phyloP scores from a whole-genome alignment of 2,329 filamentous ascomycete genomes.

The Diaporthe vexans region DNA sequence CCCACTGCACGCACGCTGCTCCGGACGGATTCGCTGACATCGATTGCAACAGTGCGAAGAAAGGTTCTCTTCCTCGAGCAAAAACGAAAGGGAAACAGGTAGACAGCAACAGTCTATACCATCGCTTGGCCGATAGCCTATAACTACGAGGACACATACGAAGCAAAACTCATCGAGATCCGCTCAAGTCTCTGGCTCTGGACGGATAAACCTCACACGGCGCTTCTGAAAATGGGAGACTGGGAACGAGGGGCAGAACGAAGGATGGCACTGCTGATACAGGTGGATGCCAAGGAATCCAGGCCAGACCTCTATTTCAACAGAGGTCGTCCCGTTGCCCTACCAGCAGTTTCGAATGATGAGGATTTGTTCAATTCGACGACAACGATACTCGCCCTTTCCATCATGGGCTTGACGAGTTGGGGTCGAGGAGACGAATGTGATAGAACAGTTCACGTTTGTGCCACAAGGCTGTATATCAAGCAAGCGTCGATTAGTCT shows the following conservation, averaged over 20 bases:
- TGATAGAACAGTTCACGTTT: neutral
- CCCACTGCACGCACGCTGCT: neutral
- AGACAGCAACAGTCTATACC: neutral
- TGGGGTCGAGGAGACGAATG: neutral
- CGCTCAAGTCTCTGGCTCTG: neutral
- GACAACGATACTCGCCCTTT: neutral
- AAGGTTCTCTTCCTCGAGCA: conserved; percentile 96
- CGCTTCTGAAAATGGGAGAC: neutral
- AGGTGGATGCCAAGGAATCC: neutral
- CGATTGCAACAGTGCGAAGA: conserved; percentile 78
- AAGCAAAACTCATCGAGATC: neutral
- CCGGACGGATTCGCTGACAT: neutral
- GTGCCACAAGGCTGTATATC: neutral
- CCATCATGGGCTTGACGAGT: neutral
- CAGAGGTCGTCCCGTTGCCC: neutral
- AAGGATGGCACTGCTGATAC: neutral
- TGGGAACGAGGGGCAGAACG: neutral
- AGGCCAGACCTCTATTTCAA: neutral
- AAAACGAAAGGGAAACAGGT: conserved; percentile 80
- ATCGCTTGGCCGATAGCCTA: neutral
- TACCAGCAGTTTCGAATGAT: neutral
- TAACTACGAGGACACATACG: neutral
- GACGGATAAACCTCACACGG: neutral
- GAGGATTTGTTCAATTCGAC: neutral
- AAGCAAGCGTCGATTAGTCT: conserved; percentile 23